A percentile compares a stretch with the other conserved stretches of the same genome.
phyloP scores from a whole-genome alignment of 371 early-diverging fungal genomes.

The Rhizopus delemar region DNA sequence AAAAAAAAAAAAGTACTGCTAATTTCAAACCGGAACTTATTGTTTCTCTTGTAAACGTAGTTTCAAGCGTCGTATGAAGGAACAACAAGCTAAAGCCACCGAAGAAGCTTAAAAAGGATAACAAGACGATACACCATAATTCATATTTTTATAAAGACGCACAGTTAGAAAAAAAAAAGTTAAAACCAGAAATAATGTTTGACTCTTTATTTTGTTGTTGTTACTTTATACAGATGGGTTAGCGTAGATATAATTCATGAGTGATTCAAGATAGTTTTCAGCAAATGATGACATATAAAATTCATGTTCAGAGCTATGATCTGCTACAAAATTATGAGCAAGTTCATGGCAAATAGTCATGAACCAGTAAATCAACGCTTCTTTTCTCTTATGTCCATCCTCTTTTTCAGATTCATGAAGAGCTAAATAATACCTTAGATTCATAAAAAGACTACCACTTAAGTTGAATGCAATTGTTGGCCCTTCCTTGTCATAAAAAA shows the following conservation, averaged over 20 bases:
- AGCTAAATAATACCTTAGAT: constrained; percentile 74
- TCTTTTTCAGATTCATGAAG: constrained; percentile 53
- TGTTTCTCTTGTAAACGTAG: constrained; percentile 5
- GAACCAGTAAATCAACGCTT: constrained; percentile 81
- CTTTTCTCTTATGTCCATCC: constrained; percentile 39
- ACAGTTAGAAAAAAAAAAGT: too few relatives aligned
- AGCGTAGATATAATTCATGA: constrained; percentile 29
- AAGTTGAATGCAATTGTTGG: constrained; percentile 83
- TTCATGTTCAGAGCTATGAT: constrained; percentile 60
- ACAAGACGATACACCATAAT: too few relatives aligned
- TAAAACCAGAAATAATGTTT: too few relatives aligned
- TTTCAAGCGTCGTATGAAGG: constrained; percentile 38
- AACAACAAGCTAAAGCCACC: constrained; percentile 31
- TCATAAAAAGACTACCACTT: constrained; percentile 81
- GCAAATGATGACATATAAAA: constrained; percentile 80
- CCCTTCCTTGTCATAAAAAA: constrained; percentile 75
- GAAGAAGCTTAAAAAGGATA: constrained; percentile 9
- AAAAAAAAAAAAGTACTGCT: not conserved
- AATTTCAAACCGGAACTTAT: not conserved
- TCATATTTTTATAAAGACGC: too few relatives aligned
- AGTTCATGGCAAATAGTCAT: constrained; percentile 88
- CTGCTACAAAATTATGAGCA: constrained; percentile 80
- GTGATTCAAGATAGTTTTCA: constrained; percentile 65
- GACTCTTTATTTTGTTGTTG: too few relatives aligned
- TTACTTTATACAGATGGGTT: not conserved